These are phyloP conservation scores for Emergomyces pasteurianus DNA, from an alignment of 2,329 filamentous ascomycete species.

Conservation along the genomic window DNA sequence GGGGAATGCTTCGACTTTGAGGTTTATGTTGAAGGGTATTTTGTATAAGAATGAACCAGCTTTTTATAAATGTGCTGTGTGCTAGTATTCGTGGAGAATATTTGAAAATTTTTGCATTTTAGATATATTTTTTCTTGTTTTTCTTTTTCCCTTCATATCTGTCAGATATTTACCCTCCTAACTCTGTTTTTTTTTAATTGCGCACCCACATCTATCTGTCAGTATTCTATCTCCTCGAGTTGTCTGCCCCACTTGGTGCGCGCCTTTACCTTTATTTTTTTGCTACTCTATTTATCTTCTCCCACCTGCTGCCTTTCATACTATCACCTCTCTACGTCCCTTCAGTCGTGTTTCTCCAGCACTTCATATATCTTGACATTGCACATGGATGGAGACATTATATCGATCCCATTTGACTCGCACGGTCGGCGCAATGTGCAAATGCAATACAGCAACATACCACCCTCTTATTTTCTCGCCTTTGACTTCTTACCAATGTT, in stretches of 20 bases:
- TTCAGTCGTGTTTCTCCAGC: not conserved
- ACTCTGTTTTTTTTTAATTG: not conserved
- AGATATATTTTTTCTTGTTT: not conserved
- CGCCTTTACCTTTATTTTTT: not conserved
- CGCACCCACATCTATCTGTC: not conserved
- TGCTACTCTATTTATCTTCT: not conserved
- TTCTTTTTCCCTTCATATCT: not conserved
- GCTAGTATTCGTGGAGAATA: not conserved
- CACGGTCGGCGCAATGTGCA: not conserved
- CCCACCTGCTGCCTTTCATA: not conserved
- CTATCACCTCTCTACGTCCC: not conserved
- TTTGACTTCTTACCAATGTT: not conserved
- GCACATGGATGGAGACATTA: not conserved
- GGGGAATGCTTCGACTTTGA: not conserved
- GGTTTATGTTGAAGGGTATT: not conserved
- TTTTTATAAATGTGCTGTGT: not conserved
- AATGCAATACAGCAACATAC: not conserved
- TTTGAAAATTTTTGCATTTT: not conserved
- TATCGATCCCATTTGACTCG: slow-evolving; percentile 4
- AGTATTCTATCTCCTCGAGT: not conserved
- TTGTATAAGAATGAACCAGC: not conserved
- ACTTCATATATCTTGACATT: not conserved
- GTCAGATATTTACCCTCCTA: not conserved
- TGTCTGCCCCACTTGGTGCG: not conserved
- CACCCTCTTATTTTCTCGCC: not conserved